Conservation (phyloP, 2,329 filamentous ascomycete species). For the Pseudocercospora crystallina region DNA sequence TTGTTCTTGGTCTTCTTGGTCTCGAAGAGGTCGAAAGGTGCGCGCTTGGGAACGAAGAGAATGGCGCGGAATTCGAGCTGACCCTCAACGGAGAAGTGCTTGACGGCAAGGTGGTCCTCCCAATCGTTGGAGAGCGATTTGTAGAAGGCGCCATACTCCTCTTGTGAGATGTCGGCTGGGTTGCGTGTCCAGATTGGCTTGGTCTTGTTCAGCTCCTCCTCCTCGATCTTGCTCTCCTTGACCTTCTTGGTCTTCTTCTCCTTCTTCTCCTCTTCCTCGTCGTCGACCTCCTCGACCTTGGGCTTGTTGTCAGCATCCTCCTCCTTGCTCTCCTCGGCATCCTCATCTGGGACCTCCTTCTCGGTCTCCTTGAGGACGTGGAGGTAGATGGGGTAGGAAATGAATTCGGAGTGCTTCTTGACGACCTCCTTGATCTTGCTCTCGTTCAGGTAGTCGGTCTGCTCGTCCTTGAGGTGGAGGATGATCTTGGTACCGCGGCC, state of each 20-base stretch:
- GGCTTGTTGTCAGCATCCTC: conserved; percentile 90
- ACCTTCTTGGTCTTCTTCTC: conserved; percentile 99
- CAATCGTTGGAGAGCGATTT: conserved; percentile 99
- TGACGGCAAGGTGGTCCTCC: conserved; percentile 99
- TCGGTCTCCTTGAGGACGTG: conserved; percentile 99
- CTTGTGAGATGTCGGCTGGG: conserved; percentile 87
- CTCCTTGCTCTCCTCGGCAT: conserved; percentile 70
- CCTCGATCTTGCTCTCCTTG: conserved; percentile 97
- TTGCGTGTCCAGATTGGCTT: conserved; percentile 99
- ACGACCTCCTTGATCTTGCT: conserved; percentile 99
- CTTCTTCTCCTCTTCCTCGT: conserved; percentile 74
- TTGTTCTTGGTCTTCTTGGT: conserved; percentile 99
- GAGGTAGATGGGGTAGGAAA: conserved; percentile 99
- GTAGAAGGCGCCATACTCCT: conserved; percentile 99
- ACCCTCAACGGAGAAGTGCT: conserved; percentile 99
- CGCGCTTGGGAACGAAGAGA: conserved; percentile 99
- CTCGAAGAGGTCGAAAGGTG: conserved; percentile 99
- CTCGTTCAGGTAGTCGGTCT: conserved; percentile 97
- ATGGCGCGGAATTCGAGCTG: conserved; percentile 99
- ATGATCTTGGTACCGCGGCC: conserved; percentile 97
- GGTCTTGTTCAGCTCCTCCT: conserved; percentile 99
- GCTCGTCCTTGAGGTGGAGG: conserved; percentile 99
- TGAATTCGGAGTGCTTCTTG: conserved; percentile 99
- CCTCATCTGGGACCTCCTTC: conserved; percentile 97
- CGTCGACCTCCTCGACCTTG: conserved; percentile 87